Evolutionary conservation across 2,329 filamentous ascomycete genomes (phyloP), one percentile per base, ranked within the genome.

Genomic region (Epichloe festucae): DNA sequence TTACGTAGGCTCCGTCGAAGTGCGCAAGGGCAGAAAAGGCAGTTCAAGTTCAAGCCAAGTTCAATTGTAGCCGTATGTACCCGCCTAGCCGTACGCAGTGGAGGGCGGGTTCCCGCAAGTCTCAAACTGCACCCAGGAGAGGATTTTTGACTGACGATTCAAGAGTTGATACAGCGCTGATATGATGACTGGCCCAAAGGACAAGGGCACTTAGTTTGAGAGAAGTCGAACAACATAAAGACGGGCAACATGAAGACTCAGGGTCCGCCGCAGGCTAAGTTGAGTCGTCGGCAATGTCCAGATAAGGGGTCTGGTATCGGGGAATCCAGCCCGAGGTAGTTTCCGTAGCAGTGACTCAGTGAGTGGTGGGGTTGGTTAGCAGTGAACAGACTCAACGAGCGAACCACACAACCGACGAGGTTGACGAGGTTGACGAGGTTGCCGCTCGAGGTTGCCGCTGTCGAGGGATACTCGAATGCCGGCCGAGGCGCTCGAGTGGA

Each of bases 1-100:
- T 49, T 41, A 60, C 58, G 41, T 15, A 34, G 44, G 44, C 19
- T 50, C 50, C 23, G 47, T 41, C 10, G n/a, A 48, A 48, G 41
- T 36, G 46, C 45, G 46, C 46, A 47, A 52, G 43, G 40, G 27
- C 27, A 36, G 42, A 23, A 41, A n/a, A n/a, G 8, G 27, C 27
- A 31, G 27, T 10, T 11, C 36, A 34, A 45, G 41, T 41, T 40
- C 35, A 38, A n/a, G 8, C 41, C 21, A 21, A 27, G 36, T 27
- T n/a, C 19, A 21, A 38, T 15, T 40, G 41, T 40, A 44, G 48
- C 17, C 48, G 35, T 50, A 43, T 45, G 48, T 41, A 27, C 6
- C 23, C 23, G 23, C 23, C 23, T 27, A 31, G 43, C n/a, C 27
- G 27, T 31, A 11, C 14, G 27, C 31, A 46, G 44, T 14, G 27